A percentile compares a stretch with the other conserved stretches of the same genome.
phyloP scores from a whole-genome alignment of 768 basidiomycete species.

The Auricularia heimuer region DNA sequence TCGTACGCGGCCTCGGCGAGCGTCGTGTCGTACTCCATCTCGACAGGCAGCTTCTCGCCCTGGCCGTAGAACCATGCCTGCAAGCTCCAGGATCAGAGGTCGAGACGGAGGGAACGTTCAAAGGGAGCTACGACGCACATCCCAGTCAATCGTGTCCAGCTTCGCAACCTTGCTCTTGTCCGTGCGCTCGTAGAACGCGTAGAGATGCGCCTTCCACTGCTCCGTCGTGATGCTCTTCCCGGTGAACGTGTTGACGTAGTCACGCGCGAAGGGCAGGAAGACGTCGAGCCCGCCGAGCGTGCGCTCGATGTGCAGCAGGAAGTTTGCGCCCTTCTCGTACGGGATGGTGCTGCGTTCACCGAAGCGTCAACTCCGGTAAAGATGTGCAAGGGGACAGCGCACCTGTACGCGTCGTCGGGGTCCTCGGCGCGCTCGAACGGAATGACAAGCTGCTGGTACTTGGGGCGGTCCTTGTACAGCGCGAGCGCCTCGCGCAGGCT shows the following conservation, averaged over 20 bases:
- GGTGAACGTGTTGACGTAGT: constrained; percentile 75
- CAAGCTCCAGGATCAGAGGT: neutral
- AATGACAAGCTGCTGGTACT: constrained; percentile 74
- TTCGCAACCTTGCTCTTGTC: constrained; percentile 54
- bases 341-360: constrained; percentile 36
- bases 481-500: constrained; percentile 61
- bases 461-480: constrained; percentile 47
- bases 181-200: constrained; percentile 52
- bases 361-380: neutral
- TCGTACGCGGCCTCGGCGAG: constrained; percentile 60
- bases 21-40: constrained; percentile 64
- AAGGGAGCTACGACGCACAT: constrained; percentile 36
- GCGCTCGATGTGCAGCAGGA: constrained; percentile 61
- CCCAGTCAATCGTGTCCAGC: constrained; percentile 66
- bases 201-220: constrained; percentile 76
- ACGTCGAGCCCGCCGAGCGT: constrained; percentile 73
- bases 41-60: constrained; percentile 60
- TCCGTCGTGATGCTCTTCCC: constrained; percentile 76
- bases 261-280: constrained; percentile 74
- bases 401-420: constrained; percentile 64
- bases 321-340: constrained; percentile 85
- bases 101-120: neutral
- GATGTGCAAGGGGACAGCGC: too few relatives aligned
- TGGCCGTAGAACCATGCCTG: constrained; percentile 80
- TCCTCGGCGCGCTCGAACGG: constrained; percentile 65